Conservation (phyloP, 345 rosid species). For the Brassica carinata region DNA sequence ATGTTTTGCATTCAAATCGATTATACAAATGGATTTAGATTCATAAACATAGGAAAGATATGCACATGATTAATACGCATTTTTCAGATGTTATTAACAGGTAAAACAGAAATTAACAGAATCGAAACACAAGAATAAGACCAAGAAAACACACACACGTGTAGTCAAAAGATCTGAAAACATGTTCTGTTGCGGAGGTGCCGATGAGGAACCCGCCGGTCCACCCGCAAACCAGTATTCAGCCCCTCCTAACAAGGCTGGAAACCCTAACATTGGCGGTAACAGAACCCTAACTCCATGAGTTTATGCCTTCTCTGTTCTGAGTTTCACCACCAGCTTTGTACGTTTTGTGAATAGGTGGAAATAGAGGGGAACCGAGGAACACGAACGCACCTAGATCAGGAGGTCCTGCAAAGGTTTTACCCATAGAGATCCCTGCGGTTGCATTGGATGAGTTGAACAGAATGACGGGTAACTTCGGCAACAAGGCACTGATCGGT, state of each 20-base stretch:
- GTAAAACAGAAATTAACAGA: slow-evolving; percentile 10
- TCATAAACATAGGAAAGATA: neutral
- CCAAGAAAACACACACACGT: neutral
- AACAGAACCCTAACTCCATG: neutral
- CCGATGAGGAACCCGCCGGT: slow-evolving; percentile 77
- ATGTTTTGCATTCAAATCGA: neutral
- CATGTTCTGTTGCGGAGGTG: slow-evolving; percentile 92
- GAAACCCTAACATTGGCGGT: slow-evolving; percentile 55
- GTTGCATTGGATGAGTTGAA: slow-evolving; percentile 71
- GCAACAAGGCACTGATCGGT: slow-evolving; percentile 82
- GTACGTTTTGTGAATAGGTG: slow-evolving; percentile 9
- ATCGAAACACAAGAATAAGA: slow-evolving; percentile 27
- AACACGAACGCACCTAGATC: slow-evolving; percentile 51
- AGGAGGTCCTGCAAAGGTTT: slow-evolving; percentile 74
- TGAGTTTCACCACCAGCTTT: slow-evolving; percentile 3
- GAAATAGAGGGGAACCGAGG: slow-evolving; percentile 76
- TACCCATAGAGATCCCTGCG: slow-evolving; percentile 78
- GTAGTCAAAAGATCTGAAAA: slow-evolving; percentile 34
- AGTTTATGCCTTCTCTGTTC: neutral
- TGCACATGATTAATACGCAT: neutral
- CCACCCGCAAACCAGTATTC: slow-evolving; percentile 68
- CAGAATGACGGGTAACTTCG: slow-evolving; percentile 66
- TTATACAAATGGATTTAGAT: neutral
- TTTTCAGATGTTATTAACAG: slow-evolving; percentile 26
- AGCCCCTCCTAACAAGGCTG: slow-evolving; percentile 71